Evolutionary conservation across 441 rosid species (phyloP), one percentile per base, ranked within the genome.

Genomic region (Erodium texanum): DNA sequence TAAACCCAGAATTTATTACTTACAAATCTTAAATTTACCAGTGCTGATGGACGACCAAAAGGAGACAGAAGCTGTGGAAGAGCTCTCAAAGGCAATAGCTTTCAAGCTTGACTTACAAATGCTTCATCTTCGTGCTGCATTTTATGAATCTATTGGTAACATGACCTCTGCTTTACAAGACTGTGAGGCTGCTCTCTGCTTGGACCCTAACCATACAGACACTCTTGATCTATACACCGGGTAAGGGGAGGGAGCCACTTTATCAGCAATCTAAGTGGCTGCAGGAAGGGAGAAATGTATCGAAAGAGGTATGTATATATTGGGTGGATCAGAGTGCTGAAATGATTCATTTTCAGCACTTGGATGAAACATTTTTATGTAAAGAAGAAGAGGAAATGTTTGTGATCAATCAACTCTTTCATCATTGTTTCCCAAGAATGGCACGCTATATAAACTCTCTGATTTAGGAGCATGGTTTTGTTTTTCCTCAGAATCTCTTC

Each of bases 31-130:
- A 20, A 58, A 74, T 23, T 34, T 65, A 23, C 68, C 86, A 92
- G 98, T 89, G 76, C 82, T 92, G 48, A 94, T 92, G 99, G 99
- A 94, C 68, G 94, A 92, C 76, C 97, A 87, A 81, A 87, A 83
- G 78, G 99, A 94, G 82, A 87, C 68, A 1, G 96, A 92, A 76
- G 99, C 99, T 24, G 84, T 94, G 69, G 70, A 66, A 19, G 97
- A 94, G 89, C 96, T 94, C 45, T 74, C 96, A 12, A 83, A 77
- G 81, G 95, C 87, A 3, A 86, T 92, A 78, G 69, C 78, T 0
- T 92, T 90, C 86, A 92, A 85, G 85, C 99, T 93, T 52, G 98
- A 94, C 76, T 86, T 89, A 36, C 99, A 89, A 78, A 84, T 94
- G 65, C 83, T 94, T 8, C 96, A 90, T 86, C 93, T 92, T 76